Percentiles rank a stretch among this genome's conserved stretches.
Evolutionary conservation across 1,284 basidiomycete genomes (phyloP).

Genomic region (Malassezia sympodialis): DNA sequence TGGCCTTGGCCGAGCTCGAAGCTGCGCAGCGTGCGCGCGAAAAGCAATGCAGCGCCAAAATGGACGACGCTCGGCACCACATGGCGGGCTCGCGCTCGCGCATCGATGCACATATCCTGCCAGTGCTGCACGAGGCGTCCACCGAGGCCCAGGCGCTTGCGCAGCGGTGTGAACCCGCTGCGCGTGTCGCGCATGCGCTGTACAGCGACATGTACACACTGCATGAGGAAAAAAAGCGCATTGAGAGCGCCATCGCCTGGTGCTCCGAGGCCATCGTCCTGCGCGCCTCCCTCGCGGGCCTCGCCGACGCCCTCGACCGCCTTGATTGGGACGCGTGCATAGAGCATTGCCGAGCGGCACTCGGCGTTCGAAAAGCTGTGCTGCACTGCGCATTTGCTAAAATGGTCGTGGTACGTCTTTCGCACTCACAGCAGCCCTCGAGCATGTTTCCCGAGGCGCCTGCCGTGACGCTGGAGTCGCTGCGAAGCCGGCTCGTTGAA

Average conservation of each 20-base stretch:
- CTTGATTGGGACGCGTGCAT: conserved; percentile 93
- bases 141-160: conserved; percentile 58
- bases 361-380: conserved; percentile 67
- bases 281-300: conserved; percentile 70
- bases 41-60: neutral
- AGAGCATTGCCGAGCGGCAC: conserved; percentile 76
- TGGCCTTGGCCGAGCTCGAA: neutral
- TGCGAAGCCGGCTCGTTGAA: conserved; percentile 64
- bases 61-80: neutral
- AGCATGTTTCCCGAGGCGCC: conserved; percentile 76
- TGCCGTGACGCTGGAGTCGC: conserved; percentile 64
- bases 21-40: conserved; percentile 2
- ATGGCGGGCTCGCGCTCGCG: neutral
- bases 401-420: conserved; percentile 56
- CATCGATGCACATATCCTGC: conserved; percentile 54
- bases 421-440: conserved; percentile 56
- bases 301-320: conserved; percentile 67
- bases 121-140: conserved; percentile 59
- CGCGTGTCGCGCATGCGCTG: conserved; percentile 75
- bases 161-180: conserved; percentile 59
- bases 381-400: conserved; percentile 76
- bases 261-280: conserved; percentile 79
- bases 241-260: conserved; percentile 71
- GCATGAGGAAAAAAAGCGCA: conserved; percentile 79
- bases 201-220: conserved; percentile 74